A percentile compares a stretch with the other conserved stretches of the same genome.
phyloP scores from a whole-genome alignment of 768 basidiomycete species.

The Boletus rex-veris region DNA sequence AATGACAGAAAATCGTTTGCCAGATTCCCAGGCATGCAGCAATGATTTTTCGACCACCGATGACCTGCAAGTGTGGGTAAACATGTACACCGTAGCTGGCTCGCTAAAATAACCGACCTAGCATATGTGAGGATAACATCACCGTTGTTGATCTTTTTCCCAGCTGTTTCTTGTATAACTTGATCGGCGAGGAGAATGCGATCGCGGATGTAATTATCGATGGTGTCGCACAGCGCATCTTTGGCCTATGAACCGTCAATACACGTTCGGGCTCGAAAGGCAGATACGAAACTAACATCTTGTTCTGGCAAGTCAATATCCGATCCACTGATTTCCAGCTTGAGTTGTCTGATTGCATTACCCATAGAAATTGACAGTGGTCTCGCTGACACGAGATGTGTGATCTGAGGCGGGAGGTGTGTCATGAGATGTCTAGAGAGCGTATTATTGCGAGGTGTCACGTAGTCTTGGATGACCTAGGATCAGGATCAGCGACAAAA shows the following conservation, averaged over 20 bases:
- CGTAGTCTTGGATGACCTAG: slow-evolving; percentile 89
- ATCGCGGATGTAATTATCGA: slow-evolving; percentile 92
- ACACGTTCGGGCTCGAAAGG: not conserved
- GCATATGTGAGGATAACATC: slow-evolving; percentile 94
- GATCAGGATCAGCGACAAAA: slow-evolving; percentile 1
- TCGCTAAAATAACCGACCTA: slow-evolving; percentile 46
- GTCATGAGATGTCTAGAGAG: slow-evolving; percentile 90
- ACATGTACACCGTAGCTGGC: not conserved
- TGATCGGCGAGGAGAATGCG: slow-evolving; percentile 90
- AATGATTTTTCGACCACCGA: slow-evolving; percentile 92
- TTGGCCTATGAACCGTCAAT: slow-evolving; percentile 63
- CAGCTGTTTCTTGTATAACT: slow-evolving; percentile 85
- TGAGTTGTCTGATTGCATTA: slow-evolving; percentile 90
- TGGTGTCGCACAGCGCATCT: slow-evolving; percentile 73
- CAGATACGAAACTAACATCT: slow-evolving; percentile 54
- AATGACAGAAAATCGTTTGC: slow-evolving; percentile 83
- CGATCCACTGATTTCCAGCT: slow-evolving; percentile 89
- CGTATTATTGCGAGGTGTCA: slow-evolving; percentile 80
- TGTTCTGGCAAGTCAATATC: slow-evolving; percentile 94
- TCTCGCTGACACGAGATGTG: slow-evolving; percentile 80
- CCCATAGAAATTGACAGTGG: slow-evolving; percentile 95
- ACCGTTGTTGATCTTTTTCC: slow-evolving; percentile 91
- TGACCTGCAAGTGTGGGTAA: slow-evolving; percentile 51
- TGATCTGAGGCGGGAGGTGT: slow-evolving; percentile 90
- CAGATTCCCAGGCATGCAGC: slow-evolving; percentile 67